Conservation (phyloP, 371 early-diverging fungal genomes). For the Amoeboradix gromovi region DNA sequence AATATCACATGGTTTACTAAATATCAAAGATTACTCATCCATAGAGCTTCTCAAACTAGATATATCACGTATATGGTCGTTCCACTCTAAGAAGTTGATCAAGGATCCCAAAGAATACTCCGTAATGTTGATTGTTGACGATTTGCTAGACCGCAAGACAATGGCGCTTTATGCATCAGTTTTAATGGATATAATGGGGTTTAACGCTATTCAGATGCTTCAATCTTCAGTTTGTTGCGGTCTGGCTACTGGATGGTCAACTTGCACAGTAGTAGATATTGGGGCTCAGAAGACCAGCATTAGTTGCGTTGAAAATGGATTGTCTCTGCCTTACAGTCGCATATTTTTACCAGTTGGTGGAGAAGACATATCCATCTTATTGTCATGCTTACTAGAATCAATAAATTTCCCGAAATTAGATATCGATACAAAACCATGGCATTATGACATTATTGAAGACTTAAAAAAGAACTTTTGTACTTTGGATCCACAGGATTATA, state of each 20-base stretch:
- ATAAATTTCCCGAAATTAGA: not conserved
- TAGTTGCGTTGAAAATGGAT: slow-evolving; percentile 55
- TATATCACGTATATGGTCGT: not conserved
- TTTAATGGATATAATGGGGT: not conserved
- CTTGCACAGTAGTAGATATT: slow-evolving; percentile 59
- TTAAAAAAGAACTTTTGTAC: not conserved
- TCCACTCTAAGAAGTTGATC: not conserved
- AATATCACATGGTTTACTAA: not conserved
- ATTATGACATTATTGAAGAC: not conserved
- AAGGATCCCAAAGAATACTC: not conserved
- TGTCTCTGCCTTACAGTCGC: slow-evolving; percentile 17
- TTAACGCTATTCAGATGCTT: not conserved
- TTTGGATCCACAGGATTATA: not conserved
- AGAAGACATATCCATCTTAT: not conserved
- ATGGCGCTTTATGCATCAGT: not conserved
- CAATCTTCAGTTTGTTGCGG: not conserved
- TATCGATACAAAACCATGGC: not conserved
- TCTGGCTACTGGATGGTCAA: slow-evolving; percentile 30
- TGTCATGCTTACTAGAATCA: not conserved
- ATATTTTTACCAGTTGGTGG: not conserved
- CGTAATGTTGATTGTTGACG: not conserved
- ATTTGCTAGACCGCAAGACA: not conserved
- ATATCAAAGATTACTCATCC: not conserved
- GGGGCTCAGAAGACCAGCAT: slow-evolving; percentile 60
- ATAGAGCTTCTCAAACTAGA: not conserved